Evolutionary conservation across 305 asterid species (phyloP).

Genomic region (Fraxinus nigra): DNA sequence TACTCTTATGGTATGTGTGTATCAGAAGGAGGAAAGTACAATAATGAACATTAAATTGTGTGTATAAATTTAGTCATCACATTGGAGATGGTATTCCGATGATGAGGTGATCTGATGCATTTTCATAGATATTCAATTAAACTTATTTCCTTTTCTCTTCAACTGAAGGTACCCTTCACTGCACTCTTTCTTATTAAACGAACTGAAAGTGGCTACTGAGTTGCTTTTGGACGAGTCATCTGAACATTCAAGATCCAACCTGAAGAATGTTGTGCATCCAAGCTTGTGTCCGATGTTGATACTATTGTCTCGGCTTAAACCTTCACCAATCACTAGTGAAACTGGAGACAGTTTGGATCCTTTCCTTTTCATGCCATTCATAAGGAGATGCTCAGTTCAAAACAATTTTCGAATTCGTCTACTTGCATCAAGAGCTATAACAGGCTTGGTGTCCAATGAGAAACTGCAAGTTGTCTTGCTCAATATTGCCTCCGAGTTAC

Average conservation of each 20-base stretch:
- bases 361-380: slow-evolving; percentile 77
- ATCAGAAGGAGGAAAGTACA: neutral
- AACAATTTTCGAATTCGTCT: slow-evolving; percentile 75
- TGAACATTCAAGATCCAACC: slow-evolving; percentile 47
- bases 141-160: slow-evolving; percentile 19
- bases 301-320: slow-evolving; percentile 82
- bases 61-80: neutral
- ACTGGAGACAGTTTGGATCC: slow-evolving; percentile 83
- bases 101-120: neutral
- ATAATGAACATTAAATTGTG: neutral
- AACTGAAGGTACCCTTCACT: slow-evolving; percentile 79
- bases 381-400: slow-evolving; percentile 85
- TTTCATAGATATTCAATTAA: neutral
- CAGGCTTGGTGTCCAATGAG: slow-evolving; percentile 78
- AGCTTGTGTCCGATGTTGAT: slow-evolving; percentile 94
- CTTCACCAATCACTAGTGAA: slow-evolving; percentile 77
- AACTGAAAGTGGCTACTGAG: slow-evolving; percentile 79
- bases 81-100: neutral
- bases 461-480: slow-evolving; percentile 63
- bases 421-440: slow-evolving; percentile 86
- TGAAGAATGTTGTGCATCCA: slow-evolving; percentile 77
- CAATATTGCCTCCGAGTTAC: slow-evolving; percentile 75
- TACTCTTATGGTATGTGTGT: neutral
- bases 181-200: slow-evolving; percentile 73
- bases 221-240: slow-evolving; percentile 57